Conservation (phyloP, 805 yeast species). For the Lachancea waltii region DNA sequence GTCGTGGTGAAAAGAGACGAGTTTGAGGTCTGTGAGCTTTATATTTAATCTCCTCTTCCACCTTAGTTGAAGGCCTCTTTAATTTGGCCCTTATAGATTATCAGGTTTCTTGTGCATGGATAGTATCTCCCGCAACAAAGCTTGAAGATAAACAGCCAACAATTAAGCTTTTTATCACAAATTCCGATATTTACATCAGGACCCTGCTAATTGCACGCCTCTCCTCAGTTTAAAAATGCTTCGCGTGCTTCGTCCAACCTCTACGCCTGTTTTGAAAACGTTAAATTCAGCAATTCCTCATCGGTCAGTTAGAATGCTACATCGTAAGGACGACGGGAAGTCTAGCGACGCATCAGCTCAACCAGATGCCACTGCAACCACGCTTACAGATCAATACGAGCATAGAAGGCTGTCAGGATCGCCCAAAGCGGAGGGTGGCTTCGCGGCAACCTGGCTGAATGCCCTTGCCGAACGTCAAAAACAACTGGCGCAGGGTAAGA, state of each 20-base stretch:
- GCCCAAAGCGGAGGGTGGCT: conserved; percentile 22
- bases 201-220: too few relatives aligned
- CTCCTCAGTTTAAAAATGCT: too few relatives aligned
- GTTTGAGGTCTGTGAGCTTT: too few relatives aligned
- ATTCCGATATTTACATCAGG: too few relatives aligned
- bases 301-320: conserved; percentile 6
- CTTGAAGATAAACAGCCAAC: too few relatives aligned
- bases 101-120: too few relatives aligned
- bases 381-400: conserved; percentile 55
- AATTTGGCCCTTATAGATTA: too few relatives aligned
- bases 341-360: conserved; percentile 11
- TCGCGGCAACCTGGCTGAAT: conserved; percentile 73
- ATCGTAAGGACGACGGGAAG: conserved; percentile 11
- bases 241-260: conserved; percentile 6
- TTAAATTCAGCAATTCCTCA: background rate
- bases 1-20: too few relatives aligned
- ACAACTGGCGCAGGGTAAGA: conserved; percentile 66
- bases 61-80: too few relatives aligned
- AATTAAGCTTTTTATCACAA: too few relatives aligned
- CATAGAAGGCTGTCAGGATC: conserved; percentile 36
- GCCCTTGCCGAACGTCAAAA: conserved; percentile 70
- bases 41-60: too few relatives aligned
- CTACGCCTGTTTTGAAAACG: background rate
- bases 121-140: too few relatives aligned
- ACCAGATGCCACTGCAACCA: conserved; percentile 71